phyloP scores from a whole-genome alignment of 495 filamentous ascomycete genomes.

The Neurospora sp. region DNA sequence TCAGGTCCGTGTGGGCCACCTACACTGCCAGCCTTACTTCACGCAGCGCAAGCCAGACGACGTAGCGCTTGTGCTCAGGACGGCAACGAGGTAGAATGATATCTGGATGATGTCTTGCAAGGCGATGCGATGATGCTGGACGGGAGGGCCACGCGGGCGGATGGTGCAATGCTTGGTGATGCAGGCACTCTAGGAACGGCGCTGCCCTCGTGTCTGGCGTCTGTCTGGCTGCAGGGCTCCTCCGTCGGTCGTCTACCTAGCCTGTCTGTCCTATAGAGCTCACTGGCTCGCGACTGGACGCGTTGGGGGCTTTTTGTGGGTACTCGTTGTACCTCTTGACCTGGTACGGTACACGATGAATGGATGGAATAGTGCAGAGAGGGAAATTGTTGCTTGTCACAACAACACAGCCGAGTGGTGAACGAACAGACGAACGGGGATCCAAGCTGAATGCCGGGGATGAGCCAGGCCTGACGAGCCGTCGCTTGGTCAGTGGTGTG shows the following conservation, averaged over 20 bases:
- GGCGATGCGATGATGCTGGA: conserved; percentile 1
- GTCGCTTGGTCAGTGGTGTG: neutral
- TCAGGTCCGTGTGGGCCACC: neutral
- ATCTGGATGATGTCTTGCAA: neutral
- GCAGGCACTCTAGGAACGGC: neutral
- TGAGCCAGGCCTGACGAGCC: neutral
- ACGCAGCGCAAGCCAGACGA: conserved; percentile 65
- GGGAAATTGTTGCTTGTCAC: neutral
- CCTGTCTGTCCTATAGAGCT: neutral
- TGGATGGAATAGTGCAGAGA: neutral
- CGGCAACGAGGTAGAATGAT: conserved; percentile 8
- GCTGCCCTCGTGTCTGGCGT: neutral
- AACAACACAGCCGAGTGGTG: neutral
- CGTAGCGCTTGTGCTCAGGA: conserved; percentile 48
- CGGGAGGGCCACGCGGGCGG: neutral
- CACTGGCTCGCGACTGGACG: neutral
- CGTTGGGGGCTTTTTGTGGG: neutral
- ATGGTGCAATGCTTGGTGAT: neutral
- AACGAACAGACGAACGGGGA: neutral
- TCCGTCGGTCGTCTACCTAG: neutral
- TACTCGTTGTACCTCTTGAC: neutral
- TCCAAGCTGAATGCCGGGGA: neutral
- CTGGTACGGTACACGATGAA: neutral
- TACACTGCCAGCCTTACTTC: conserved; percentile 37
- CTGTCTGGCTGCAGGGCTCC: neutral